phyloP scores from a whole-genome alignment of 345 rosid genomes.

The Camelina sativa region DNA sequence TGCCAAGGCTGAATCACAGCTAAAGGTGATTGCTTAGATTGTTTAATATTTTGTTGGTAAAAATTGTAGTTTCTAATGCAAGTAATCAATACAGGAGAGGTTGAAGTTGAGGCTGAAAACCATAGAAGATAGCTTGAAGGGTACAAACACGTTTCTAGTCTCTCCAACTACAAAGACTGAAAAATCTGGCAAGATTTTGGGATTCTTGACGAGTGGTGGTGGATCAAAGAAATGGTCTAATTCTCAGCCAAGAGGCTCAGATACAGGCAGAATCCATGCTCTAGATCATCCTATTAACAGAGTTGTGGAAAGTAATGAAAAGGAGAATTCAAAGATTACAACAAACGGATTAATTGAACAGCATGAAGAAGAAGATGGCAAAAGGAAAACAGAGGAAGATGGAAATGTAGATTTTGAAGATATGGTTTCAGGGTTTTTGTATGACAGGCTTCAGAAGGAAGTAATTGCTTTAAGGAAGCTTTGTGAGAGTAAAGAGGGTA shows the following conservation, averaged over 20 bases:
- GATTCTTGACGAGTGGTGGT: constrained; percentile 65
- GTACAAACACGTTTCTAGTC: constrained; percentile 42
- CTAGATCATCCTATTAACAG: constrained; percentile 51
- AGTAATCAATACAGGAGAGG: constrained; percentile 66
- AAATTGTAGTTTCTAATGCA: background rate
- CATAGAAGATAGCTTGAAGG: constrained; percentile 74
- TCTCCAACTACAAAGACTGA: constrained; percentile 52
- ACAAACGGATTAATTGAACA: constrained; percentile 36
- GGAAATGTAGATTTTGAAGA: constrained; percentile 53
- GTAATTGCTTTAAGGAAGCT: constrained; percentile 66
- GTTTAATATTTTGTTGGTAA: background rate
- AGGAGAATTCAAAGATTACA: constrained; percentile 61
- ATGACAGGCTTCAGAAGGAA: constrained; percentile 90
- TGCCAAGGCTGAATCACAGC: constrained; percentile 87
- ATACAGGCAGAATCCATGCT: constrained; percentile 48
- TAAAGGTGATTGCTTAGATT: constrained; percentile 61
- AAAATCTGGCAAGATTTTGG: constrained; percentile 65
- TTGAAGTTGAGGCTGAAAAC: constrained; percentile 74
- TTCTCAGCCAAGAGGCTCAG: constrained; percentile 70
- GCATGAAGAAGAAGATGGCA: constrained; percentile 36
- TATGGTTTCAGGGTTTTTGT: constrained; percentile 82
- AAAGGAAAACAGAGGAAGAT: constrained; percentile 35
- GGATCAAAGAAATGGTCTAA: constrained; percentile 70
- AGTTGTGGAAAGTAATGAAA: constrained; percentile 58
- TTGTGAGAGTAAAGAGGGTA: constrained; percentile 66